Evolutionary conservation across 2,329 filamentous ascomycete species (phyloP), one percentile per base, ranked within the genome.

Genomic region (Monosporascus sp.): DNA sequence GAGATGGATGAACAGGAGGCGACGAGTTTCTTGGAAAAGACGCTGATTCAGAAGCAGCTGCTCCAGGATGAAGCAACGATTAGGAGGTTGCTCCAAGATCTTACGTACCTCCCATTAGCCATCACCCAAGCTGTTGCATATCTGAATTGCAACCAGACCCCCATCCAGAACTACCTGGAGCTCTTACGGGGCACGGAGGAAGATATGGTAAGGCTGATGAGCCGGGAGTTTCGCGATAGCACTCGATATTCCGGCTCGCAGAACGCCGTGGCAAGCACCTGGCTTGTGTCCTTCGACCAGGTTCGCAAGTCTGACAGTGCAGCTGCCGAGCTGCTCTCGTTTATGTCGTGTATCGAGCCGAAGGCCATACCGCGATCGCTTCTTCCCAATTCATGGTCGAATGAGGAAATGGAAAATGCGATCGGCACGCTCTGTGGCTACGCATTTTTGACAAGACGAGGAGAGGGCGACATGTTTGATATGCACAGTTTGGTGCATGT

Each of bases 41-140:
- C 55, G 35, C 50, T 70, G n/a, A 50, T 60, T 37, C 55, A 49
- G 18, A 59, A 62, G 45, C 17, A 61, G 7, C 39, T 53, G 7
- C n/a, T 61, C 22, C 41, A 52, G 11, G 48, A 59, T n/a, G 43
- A 57, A 24, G 24, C 25, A 5, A 31, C 48, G 8, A 52, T 54
- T 4, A 51, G 35, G 18, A 51, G 61, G 17, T 54, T 72, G 5
- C 57, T 70, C 2, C 35, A 55, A 6, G 55, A 67, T 51, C 65
- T 75, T 15, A 63, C 59, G 1, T 69, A 59, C 53, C 67, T 75
- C 17, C 74, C 73, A 1, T 60, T 73, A 7, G 71, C 69, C 14
- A 74, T 74, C 20, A 62, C 60, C 1, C 68, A 75, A 60, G 69
- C 72, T 2, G 63, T 67, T 5, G 69, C 71, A 2, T 75, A 72